Conservation (phyloP, 108 stramenopile genomes). For the Cylindrotheca closterium region DNA sequence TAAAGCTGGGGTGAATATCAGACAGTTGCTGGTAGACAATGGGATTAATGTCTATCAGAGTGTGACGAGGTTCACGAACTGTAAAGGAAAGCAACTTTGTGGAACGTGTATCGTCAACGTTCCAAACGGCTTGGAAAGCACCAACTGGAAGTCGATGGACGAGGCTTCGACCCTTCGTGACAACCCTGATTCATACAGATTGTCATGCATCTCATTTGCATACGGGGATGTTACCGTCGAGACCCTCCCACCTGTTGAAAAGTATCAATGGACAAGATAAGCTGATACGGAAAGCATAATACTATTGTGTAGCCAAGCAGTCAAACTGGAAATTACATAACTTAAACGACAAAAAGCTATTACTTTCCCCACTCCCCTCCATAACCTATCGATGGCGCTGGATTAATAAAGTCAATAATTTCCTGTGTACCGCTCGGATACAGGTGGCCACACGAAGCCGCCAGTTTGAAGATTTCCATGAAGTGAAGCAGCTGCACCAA, state of each 20-base stretch:
- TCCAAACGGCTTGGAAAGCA: conserved; percentile 58
- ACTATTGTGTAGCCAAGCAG: too few relatives aligned
- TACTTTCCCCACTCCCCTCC: too few relatives aligned
- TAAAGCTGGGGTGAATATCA: conserved; percentile 72
- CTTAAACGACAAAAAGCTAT: too few relatives aligned
- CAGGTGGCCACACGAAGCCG: conserved; percentile 1
- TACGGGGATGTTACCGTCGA: conserved; percentile 88
- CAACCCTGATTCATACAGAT: conserved; percentile 87
- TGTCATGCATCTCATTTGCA: conserved; percentile 92
- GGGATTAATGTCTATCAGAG: conserved; percentile 94
- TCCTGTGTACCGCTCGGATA: too few relatives aligned
- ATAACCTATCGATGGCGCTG: too few relatives aligned
- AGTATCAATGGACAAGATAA: conserved; percentile 89
- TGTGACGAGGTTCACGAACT: conserved; percentile 93
- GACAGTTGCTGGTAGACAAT: conserved; percentile 83
- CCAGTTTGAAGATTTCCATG: not conserved
- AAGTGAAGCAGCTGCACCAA: too few relatives aligned
- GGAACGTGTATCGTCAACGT: conserved; percentile 95
- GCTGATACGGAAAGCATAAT: not conserved
- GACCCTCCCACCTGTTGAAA: conserved; percentile 88
- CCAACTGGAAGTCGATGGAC: conserved; percentile 88
- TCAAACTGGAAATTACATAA: too few relatives aligned
- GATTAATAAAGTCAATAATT: too few relatives aligned
- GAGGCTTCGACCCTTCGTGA: conserved; percentile 87
- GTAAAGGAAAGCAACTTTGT: conserved; percentile 95